Evolutionary conservation across 352 stramenopile species (phyloP), one percentile per base, ranked within the genome.

Genomic region (Phytophthora niederhauseri): DNA sequence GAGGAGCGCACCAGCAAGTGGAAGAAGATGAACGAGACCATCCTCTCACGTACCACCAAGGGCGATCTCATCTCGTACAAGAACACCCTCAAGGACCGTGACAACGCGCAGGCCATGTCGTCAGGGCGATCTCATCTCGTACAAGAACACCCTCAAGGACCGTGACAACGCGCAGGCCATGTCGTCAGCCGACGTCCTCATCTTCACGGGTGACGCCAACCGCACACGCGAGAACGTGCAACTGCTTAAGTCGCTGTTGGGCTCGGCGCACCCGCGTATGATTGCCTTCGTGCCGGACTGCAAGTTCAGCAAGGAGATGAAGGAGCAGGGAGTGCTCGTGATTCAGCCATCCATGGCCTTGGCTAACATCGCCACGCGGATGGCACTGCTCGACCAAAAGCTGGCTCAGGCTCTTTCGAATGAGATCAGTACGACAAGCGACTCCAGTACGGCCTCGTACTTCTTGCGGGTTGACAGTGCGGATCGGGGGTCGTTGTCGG

Each of bases 311-410:
- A 76, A 87, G 61, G 61, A 80, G 48, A 75, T 91, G 67, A 80
- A 80, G n/a, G 72, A 66, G 14, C 66, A 85, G 14, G 81, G 80
- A n/a, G 81, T 91, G 56, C 56, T 91, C 19, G 81, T 82, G 41
- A 84, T 91, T 30, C 81, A 89, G 61, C 81, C 83, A 48, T 89
- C 81, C 2, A 89, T 91, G 31, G 81, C 83, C 19, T 57, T 91
- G 38, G 81, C 83, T 28, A 89, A 90, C 63, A 85, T 90, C 48
- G 80, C 72, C 8, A 90, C 81, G 11, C 79, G 81, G 14, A 87
- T 88, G 78, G 77, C 81, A 6, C 62, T 90, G 38, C 63, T 90
- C 9, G 80, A 89, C 8, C 58, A 74, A 24, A 73, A 77, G 24
- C 67, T 81, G 24, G 77, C 77, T 0, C 19, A 72, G 7, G 64